Evolutionary conservation across 441 rosid species (phyloP), one percentile per base, ranked within the genome.

Genomic region (Dalechampia spathulata): DNA sequence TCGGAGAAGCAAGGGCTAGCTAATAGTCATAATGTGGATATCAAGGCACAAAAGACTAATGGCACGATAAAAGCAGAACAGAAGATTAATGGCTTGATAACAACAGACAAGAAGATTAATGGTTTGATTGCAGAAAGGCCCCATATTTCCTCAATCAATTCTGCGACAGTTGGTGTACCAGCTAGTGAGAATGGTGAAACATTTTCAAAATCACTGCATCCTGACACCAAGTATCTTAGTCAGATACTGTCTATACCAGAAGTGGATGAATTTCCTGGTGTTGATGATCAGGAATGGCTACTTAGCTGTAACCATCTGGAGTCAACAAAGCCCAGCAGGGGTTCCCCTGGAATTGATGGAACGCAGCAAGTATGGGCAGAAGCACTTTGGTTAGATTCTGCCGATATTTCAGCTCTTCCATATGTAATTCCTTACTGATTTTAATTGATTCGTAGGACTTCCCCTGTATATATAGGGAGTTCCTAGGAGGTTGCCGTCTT

Each of bases 381-480:
- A 56, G 73, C 75, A 64, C 34, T 73, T 34, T 66, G 39, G 50
- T 60, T 83, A 68, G 90, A 81, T 44, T 72, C 76, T 62, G 81
- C 73, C 10, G 83, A 77, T 54, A 22, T 72, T 21, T 32, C 62
- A 28, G 85, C 79, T 32, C 68, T 81, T 61, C 90, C 87, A 2
- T 83, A 75, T 41, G 87, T 83, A 57, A 72, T 78, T 59, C 87
- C 84, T 19, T 80, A 64, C 61, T 83, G 73, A 80, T 44, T 37
- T 51, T 6, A 37, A 27, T n/a, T 55, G 58, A 37, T 30, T 32
- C n/a, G n/a, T n/a, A 54, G 28, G 40, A 23, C 36, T 39, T 48
- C 32, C 49, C 52, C 12, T 28, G 49, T 49, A 34, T 19, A 41
- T 63, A 16, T 21, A 8, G 49, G 21, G 66, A 48, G 10, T 23